Evolutionary conservation across 2,329 filamentous ascomycete species (phyloP).

Genomic region (Raffaelea ambrosiae): DNA sequence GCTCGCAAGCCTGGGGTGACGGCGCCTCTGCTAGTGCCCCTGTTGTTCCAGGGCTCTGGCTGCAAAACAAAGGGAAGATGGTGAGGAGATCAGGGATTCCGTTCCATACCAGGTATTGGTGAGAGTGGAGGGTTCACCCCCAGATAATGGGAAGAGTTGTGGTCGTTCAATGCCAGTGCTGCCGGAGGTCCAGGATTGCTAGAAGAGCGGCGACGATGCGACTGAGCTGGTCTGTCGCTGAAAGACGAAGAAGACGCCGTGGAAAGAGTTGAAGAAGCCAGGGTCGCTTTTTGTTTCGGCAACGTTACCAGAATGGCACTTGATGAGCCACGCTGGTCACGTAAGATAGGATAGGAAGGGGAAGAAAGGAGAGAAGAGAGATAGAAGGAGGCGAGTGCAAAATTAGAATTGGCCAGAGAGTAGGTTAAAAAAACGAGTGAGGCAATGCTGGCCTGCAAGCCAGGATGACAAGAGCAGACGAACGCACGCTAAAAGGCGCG

Average conservation of each 20-base stretch:
- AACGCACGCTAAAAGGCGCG: neutral
- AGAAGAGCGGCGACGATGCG: conserved; percentile 32
- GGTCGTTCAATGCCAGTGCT: conserved; percentile 23
- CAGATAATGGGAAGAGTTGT: conserved; percentile 23
- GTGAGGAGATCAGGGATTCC: neutral
- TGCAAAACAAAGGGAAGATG: neutral
- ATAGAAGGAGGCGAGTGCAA: too few species aligned
- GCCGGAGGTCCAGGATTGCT: conserved; percentile 13
- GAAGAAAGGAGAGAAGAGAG: neutral
- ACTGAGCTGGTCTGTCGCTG: conserved; percentile 37
- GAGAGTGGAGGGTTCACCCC: conserved; percentile 35
- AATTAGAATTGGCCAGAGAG: too few species aligned
- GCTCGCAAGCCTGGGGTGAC: too few species aligned
- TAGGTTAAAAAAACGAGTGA: neutral
- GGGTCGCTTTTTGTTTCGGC: conserved; percentile 25
- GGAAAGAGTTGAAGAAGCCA: conserved; percentile 41
- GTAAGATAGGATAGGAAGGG: neutral
- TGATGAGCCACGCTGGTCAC: conserved; percentile 13
- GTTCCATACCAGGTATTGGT: conserved; percentile 45
- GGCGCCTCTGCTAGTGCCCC: too few species aligned
- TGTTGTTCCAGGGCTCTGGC: too few species aligned
- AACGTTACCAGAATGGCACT: conserved; percentile 18
- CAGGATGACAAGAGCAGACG: neutral
- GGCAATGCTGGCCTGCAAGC: too few species aligned
- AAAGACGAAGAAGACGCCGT: conserved; percentile 46